Evolutionary conservation across 2,329 filamentous ascomycete genomes (phyloP).

Genomic region (Fusarium pseudonygamai): DNA sequence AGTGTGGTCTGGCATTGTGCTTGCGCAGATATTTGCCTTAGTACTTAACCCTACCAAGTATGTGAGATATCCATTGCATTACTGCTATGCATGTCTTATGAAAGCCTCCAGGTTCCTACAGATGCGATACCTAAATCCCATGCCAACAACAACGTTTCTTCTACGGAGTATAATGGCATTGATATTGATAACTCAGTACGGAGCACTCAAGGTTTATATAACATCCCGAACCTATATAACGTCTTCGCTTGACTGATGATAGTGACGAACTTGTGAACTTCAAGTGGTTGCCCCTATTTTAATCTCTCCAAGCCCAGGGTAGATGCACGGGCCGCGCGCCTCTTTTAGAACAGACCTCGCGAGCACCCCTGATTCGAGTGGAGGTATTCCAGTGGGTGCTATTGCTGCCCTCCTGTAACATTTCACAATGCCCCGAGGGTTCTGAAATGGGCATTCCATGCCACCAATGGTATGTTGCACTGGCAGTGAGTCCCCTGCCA

Average conservation of each 20-base stretch:
- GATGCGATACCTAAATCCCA: not conserved
- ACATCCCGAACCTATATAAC: constrained; percentile 10
- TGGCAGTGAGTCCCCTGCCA: constrained; percentile 22
- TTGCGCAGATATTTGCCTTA: not conserved
- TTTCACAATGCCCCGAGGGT: constrained; percentile 3
- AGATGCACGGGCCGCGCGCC: constrained; percentile 9
- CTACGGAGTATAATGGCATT: not conserved
- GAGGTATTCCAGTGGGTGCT: not conserved
- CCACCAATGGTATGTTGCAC: constrained; percentile 39
- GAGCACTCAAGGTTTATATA: not conserved
- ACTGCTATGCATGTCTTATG: constrained; percentile 11
- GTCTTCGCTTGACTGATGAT: not conserved
- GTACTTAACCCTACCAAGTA: not conserved
- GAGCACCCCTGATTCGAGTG: constrained; percentile 17
- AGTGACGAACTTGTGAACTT: constrained; percentile 16
- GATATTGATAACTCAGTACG: not conserved
- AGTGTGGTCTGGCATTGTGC: constrained; percentile 1
- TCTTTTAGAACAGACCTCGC: constrained; percentile 14
- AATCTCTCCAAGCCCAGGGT: constrained; percentile 25
- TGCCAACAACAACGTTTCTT: not conserved
- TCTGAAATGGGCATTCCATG: constrained; percentile 22
- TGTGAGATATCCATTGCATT: constrained; percentile 24
- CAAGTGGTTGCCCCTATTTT: constrained; percentile 33
- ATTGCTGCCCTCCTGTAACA: constrained; percentile 23
- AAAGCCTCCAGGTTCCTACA: not conserved